These are phyloP conservation scores for Starmerella floris DNA, from an alignment of 805 yeast species.

Conservation along the genomic window DNA sequence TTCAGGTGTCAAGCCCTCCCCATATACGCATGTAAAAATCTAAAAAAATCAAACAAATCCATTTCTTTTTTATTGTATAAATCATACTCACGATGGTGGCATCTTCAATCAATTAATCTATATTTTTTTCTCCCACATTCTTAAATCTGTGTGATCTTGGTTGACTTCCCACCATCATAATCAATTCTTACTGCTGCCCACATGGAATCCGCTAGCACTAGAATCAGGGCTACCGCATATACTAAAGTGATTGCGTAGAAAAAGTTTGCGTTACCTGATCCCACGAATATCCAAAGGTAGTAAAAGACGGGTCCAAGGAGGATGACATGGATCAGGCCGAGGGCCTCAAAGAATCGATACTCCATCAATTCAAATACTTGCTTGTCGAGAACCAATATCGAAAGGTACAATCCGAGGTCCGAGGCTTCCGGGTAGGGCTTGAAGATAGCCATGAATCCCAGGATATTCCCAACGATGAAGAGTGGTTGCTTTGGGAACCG, in stretches of 20 bases:
- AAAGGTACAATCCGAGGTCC: slow-evolving; percentile 49
- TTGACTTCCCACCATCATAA: slow-evolving; percentile 35
- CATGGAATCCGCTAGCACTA: slow-evolving; percentile 58
- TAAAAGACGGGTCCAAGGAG: slow-evolving; percentile 78
- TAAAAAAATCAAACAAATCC: too few relatives aligned
- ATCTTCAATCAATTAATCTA: not conserved
- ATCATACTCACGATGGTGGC: too few relatives aligned
- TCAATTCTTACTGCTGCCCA: slow-evolving; percentile 70
- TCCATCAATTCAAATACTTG: slow-evolving; percentile 31
- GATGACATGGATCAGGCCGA: slow-evolving; percentile 40
- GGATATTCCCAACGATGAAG: slow-evolving; percentile 37
- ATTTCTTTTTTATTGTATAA: too few relatives aligned
- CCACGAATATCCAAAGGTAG: slow-evolving; percentile 85
- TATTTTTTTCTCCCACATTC: not conserved
- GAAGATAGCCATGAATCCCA: slow-evolving; percentile 48
- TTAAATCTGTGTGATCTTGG: slow-evolving; percentile 17
- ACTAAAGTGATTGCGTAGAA: slow-evolving; percentile 87
- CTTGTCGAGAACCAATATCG: slow-evolving; percentile 39
- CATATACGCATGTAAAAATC: too few relatives aligned
- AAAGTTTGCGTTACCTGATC: slow-evolving; percentile 92
- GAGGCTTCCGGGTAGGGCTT: slow-evolving; percentile 79
- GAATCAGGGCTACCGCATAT: slow-evolving; percentile 55
- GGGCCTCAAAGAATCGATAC: slow-evolving; percentile 37
- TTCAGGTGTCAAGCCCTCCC: too few relatives aligned
- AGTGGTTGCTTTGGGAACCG: slow-evolving; percentile 50